Percentiles rank a stretch among this genome's conserved stretches.
Conservation (phyloP, 148 eudicot genomes). For the Heliamphora exappendiculata region DNA sequence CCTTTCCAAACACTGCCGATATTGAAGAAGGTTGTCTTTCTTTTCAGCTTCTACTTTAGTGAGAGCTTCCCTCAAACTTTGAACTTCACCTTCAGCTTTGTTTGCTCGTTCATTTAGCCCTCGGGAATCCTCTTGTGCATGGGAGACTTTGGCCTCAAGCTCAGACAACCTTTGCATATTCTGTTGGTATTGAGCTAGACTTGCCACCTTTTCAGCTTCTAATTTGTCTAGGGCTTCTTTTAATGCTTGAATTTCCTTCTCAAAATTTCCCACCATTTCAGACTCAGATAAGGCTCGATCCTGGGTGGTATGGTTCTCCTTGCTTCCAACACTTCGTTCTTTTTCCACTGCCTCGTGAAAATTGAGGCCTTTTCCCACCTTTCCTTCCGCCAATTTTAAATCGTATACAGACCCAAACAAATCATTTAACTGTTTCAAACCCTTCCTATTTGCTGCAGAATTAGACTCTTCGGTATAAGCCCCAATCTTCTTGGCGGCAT, state of each 20-base stretch:
- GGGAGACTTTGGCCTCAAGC: conserved; percentile 55
- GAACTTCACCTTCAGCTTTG: conserved; percentile 65
- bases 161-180: conserved; percentile 60
- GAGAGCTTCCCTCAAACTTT: conserved; percentile 51
- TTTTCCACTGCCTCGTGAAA: conserved; percentile 50
- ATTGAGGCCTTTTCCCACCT: conserved; percentile 68
- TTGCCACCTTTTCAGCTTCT: conserved; percentile 84
- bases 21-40: conserved; percentile 56
- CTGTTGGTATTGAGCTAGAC: conserved; percentile 49
- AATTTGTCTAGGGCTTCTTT: conserved; percentile 71
- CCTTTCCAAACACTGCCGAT: conserved; percentile 55
- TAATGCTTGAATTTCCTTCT: conserved; percentile 54
- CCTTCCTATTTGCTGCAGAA: conserved; percentile 22
- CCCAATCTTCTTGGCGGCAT: conserved; percentile 32
- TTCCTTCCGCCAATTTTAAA: conserved; percentile 25
- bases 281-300: conserved; percentile 31
- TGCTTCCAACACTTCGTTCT: conserved; percentile 13
- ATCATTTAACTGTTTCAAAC: conserved; percentile 29
- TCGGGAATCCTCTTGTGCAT: conserved; percentile 54
- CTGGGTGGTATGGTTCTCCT: conserved; percentile 15
- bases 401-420: conserved; percentile 14
- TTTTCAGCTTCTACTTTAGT: conserved; percentile 65
- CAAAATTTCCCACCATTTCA: conserved; percentile 46
- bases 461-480: conserved; percentile 30
- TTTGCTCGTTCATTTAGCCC: conserved; percentile 58